A percentile compares a stretch with the other conserved stretches of the same genome.
These are phyloP conservation scores for Neoascochyta sp. DNA, from an alignment of 2,329 filamentous ascomycete species.

Conservation along the genomic window DNA sequence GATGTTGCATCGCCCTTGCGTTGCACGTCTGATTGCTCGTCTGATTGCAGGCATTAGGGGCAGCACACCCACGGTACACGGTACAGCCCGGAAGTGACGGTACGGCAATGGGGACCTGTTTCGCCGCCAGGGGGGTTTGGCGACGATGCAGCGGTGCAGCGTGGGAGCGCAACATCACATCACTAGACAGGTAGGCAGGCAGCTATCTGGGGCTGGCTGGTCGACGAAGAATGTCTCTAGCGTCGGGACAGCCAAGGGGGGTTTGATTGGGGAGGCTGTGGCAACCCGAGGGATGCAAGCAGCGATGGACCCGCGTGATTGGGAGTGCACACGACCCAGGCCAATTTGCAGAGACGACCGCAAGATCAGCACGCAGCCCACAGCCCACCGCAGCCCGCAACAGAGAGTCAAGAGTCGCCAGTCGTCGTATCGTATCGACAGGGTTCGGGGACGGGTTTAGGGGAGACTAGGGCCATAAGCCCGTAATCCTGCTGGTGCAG, in stretches of 20 bases:
- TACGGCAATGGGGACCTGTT: slow-evolving; percentile 31
- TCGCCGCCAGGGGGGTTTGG: slow-evolving; percentile 34
- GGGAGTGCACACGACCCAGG: slow-evolving; percentile 27
- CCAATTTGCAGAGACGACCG: slow-evolving; percentile 32
- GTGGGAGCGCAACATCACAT: too few relatives aligned
- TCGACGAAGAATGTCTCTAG: slow-evolving; percentile 19
- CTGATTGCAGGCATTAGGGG: too few relatives aligned
- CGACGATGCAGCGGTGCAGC: slow-evolving; percentile 37
- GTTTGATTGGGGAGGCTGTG: slow-evolving; percentile 24
- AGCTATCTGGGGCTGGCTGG: too few relatives aligned
- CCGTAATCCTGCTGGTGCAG: slow-evolving; percentile 20
- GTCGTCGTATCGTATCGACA: slow-evolving; percentile 34
- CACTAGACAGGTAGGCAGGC: too few relatives aligned
- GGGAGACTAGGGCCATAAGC: slow-evolving; percentile 35
- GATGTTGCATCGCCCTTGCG: slow-evolving; percentile 26
- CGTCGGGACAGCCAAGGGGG: slow-evolving; percentile 12
- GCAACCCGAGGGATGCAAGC: slow-evolving; percentile 19
- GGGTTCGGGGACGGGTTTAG: slow-evolving; percentile 36
- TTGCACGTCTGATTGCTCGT: slow-evolving; percentile 18
- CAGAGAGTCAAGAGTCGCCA: too few relatives aligned
- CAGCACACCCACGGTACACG: too few relatives aligned
- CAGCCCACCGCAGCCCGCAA: slow-evolving; percentile 34
- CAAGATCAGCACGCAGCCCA: slow-evolving; percentile 30
- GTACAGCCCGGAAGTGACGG: slow-evolving; percentile 10
- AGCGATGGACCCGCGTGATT: slow-evolving; percentile 26